Evolutionary conservation across 2,329 filamentous ascomycete genomes (phyloP).

Genomic region (Cyanodermella asteris): DNA sequence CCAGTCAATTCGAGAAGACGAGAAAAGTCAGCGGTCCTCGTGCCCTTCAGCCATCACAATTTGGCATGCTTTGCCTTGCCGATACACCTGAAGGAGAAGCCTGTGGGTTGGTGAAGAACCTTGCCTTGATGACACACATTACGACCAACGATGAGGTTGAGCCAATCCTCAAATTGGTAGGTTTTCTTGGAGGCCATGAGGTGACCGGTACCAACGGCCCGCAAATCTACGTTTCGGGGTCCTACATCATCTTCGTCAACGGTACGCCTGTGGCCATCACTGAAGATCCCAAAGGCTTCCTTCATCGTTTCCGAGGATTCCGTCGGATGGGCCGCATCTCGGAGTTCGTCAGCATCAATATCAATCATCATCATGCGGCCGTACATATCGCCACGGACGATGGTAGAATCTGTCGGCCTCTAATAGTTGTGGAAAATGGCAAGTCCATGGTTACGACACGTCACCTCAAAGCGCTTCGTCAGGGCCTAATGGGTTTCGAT

Average conservation of each 20-base stretch:
- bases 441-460: slow-evolving; percentile 58
- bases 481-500: slow-evolving; percentile 73
- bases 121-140: slow-evolving; percentile 97
- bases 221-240: slow-evolving; percentile 65
- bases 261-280: slow-evolving; percentile 84
- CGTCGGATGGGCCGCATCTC: slow-evolving; percentile 80
- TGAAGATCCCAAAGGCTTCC: slow-evolving; percentile 64
- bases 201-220: slow-evolving; percentile 61
- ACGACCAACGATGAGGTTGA: slow-evolving; percentile 90
- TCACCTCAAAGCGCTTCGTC: slow-evolving; percentile 61
- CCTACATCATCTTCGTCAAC: slow-evolving; percentile 85
- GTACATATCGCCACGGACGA: slow-evolving; percentile 95
- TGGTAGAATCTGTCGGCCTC: slow-evolving; percentile 82
- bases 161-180: slow-evolving; percentile 69
- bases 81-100: slow-evolving; percentile 98
- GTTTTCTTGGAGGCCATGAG: slow-evolving; percentile 64
- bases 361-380: slow-evolving; percentile 77
- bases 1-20: slow-evolving; percentile 96
- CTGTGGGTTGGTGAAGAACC: slow-evolving; percentile 91
- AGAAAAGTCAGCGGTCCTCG: slow-evolving; percentile 88
- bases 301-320: slow-evolving; percentile 65
- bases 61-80: slow-evolving; percentile 91
- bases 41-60: slow-evolving; percentile 90
- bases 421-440: slow-evolving; percentile 83
- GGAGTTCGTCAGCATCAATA: slow-evolving; percentile 88